Evolutionary conservation across 441 rosid species (phyloP).

Genomic region (Metrosideros polymorpha): DNA sequence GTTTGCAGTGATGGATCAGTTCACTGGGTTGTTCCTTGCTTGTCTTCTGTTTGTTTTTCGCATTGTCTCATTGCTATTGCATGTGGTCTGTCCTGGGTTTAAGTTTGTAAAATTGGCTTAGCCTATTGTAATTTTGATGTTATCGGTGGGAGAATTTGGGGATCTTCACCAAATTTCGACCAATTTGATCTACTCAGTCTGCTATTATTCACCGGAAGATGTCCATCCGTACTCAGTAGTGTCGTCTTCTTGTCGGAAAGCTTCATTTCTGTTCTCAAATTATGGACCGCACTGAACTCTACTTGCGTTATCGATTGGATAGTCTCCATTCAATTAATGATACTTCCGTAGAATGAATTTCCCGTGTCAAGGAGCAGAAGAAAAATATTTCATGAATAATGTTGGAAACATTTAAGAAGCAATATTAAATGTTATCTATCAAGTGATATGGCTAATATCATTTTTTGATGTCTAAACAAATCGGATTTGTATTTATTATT

Average conservation of each 20-base stretch:
- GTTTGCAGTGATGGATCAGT: not conserved
- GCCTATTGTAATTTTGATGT: not conserved
- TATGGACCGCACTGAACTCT: not conserved
- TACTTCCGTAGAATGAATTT: not conserved
- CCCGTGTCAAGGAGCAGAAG: not conserved
- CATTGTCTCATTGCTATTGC: not conserved
- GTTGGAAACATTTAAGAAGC: not conserved
- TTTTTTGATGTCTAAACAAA: too few species aligned
- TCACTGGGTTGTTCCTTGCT: not conserved
- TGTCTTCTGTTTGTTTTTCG: not conserved
- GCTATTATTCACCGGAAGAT: not conserved
- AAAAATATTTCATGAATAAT: not conserved
- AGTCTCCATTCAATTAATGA: not conserved
- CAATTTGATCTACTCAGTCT: not conserved
- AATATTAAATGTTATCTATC: not conserved
- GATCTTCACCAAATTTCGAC: not conserved
- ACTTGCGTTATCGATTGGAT: not conserved
- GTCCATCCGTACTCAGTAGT: not conserved
- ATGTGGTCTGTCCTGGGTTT: not conserved
- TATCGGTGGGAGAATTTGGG: not conserved
- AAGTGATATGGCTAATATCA: not conserved
- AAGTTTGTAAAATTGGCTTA: not conserved
- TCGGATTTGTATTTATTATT: too few species aligned
- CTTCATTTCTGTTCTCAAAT: not conserved
- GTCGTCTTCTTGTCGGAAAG: not conserved